Evolutionary conservation across 768 basidiomycete genomes (phyloP).

Genomic region (Saitozyma podzolica): DNA sequence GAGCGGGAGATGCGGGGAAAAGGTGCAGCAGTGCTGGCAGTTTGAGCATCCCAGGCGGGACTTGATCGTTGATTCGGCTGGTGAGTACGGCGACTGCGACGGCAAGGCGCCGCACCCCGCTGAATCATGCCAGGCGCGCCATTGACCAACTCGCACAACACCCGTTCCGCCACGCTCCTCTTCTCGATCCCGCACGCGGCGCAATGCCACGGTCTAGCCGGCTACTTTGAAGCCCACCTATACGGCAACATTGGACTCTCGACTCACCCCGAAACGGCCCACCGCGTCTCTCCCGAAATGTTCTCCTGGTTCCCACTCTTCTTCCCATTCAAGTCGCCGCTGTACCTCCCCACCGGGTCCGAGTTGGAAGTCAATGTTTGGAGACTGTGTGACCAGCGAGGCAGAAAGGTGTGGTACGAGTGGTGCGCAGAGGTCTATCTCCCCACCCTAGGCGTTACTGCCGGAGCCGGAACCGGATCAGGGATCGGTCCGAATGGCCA

Average conservation of each 20-base stretch:
- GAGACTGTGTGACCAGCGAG: slow-evolving; percentile 82
- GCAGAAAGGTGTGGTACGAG: slow-evolving; percentile 87
- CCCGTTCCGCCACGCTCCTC: slow-evolving; percentile 75
- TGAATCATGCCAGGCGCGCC: slow-evolving; percentile 67
- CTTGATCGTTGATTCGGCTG: slow-evolving; percentile 68
- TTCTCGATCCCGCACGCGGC: slow-evolving; percentile 96
- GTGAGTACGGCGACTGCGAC: slow-evolving; percentile 52
- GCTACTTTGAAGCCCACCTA: slow-evolving; percentile 93
- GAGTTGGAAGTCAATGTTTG: slow-evolving; percentile 92
- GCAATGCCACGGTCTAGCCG: slow-evolving; percentile 87
- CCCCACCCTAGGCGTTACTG: slow-evolving; percentile 55
- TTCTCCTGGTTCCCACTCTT: slow-evolving; percentile 98
- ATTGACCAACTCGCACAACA: slow-evolving; percentile 93
- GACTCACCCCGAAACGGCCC: slow-evolving; percentile 87
- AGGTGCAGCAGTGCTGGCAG: slow-evolving; percentile 94
- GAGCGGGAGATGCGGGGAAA: slow-evolving; percentile 69
- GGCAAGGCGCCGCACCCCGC: no score
- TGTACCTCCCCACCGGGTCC: slow-evolving; percentile 88
- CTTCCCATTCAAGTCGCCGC: slow-evolving; percentile 89
- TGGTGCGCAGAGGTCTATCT: slow-evolving; percentile 96
- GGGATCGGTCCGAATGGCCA: slow-evolving; percentile 9
- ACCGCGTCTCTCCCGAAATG: slow-evolving; percentile 89
- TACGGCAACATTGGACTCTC: slow-evolving; percentile 88
- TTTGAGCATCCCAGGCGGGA: slow-evolving; percentile 91
- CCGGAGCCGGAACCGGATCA: slow-evolving; percentile 5